Evolutionary conservation across 176 grass and related monocot genomes (phyloP), one percentile per base, ranked within the genome.

Genomic region (Rhipidocladum racemiflorum): DNA sequence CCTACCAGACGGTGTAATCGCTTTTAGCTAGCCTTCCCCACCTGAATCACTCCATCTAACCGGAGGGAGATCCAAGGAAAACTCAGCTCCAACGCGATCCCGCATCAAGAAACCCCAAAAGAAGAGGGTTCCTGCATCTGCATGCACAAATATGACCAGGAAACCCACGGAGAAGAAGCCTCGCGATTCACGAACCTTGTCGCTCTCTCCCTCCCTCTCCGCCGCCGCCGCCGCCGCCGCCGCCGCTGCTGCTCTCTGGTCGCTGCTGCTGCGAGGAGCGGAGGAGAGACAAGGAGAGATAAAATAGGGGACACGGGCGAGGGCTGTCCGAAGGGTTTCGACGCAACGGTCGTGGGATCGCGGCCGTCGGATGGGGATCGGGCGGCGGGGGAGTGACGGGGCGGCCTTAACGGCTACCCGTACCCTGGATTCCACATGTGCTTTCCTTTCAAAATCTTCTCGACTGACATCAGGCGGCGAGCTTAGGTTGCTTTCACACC

Each of bases 321-420:
- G 30, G 1, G 32, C 32, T 34, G 32, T 34, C 32, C 4, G 32
- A 34, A 34, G 32, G 32, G 32, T 86, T 80, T 70, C 66, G 77
- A 72, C 50, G 53, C 82, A 96, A 96, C 93, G 93, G 93, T 91
- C 87, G 49, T 65, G 12, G 12, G 74, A 87, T 56, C 0, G 0
- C 0, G 11, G 6, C 80, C 93, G 90, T 88, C 76, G 5, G 88
- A 96, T 88, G 18, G 38, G 28, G 36, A 65, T 80, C 51, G 12
- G 62, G 42, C 70, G 66, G 74, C 29, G 0, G 1, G 6, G 9
- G 4, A 6, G 17, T 15, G 20, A 7, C 67, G 59, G 69, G 69
- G 1, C 36, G 73, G 48, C 57, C 56, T 84, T 64, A 94, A 94
- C 92, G 90, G 92, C 92, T 92, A 94, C 78, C 72, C 48, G 11